Evolutionary conservation across 345 rosid species (phyloP), one percentile per base, ranked within the genome.

Genomic region (Conringia planisiliqua): DNA sequence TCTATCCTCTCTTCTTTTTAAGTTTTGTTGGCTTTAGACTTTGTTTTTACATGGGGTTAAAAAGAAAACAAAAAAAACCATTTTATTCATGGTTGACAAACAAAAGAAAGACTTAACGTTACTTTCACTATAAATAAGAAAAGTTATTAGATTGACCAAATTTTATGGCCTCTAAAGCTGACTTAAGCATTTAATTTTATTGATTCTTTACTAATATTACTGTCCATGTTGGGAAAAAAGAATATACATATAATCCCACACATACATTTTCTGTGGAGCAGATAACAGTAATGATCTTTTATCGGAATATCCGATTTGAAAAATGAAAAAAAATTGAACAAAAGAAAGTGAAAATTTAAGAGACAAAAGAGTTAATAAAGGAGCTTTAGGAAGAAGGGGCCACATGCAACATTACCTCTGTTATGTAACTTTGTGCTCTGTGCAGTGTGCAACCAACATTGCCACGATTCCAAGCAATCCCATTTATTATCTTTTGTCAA

Each of bases 381-480:
- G 73, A 71, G 73, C 73, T 72, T 58, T 78, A 59, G 58, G 47
- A 35, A 72, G 77, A 66, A 66, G 30, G 81, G 81, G 63, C 81
- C 81, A 78, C 81, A 59, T 72, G 73, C 73, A 72, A 66, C 76
- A 64, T 78, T 66, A 65, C 73, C 77, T 65, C 83, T 52, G 68
- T 57, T 24, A 65, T 43, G 70, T 61, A 66, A 59, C 87, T 46
- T 83, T 48, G 88, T 85, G 86, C 86, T 86, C 66, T 68, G 89
- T 80, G 92, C 77, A 78, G 77, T 65, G 88, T 80, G 92, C 77
- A 77, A 77, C 66, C 24, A 57, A 71, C 68, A 71, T 65, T 71
- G 72, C 80, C 80, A 65, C 73, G 56, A 57, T 27, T 32, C 57
- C 66, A 78, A 78, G 81, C 81, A 71, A 78, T 24, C 69, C 67